Evolutionary conservation across 2,329 filamentous ascomycete genomes (phyloP).

Genomic region (Sporothrix mexicana): DNA sequence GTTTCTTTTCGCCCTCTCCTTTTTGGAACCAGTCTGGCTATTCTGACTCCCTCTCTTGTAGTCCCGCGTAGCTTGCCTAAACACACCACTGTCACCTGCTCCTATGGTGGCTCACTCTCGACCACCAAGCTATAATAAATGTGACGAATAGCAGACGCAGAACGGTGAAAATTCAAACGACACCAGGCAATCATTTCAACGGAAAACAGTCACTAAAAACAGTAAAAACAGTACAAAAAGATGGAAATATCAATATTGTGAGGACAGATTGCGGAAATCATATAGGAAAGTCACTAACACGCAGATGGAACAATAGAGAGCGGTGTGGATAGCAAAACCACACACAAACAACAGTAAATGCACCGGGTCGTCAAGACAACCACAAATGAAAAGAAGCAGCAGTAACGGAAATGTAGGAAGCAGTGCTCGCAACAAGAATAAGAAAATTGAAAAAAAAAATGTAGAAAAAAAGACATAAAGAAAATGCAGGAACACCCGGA

Average conservation of each 20-base stretch:
- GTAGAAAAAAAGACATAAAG: neutral
- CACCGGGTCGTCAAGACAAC: no score
- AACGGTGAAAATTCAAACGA: neutral
- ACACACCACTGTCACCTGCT: no score
- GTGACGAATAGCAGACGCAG: neutral
- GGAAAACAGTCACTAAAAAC: neutral
- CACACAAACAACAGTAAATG: neutral
- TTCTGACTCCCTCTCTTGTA: no score
- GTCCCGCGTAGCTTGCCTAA: slow-evolving; percentile 10
- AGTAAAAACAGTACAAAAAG: no score
- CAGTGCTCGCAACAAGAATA: neutral
- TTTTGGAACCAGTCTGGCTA: no score
- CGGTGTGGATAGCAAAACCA: neutral
- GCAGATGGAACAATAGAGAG: neutral
- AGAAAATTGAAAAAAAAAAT: neutral
- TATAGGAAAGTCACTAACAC: no score
- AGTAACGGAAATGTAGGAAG: no score
- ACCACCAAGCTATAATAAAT: neutral
- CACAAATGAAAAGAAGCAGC: neutral
- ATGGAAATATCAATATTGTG: no score
- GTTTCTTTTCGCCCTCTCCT: neutral
- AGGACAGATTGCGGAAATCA: no score
- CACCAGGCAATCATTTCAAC: neutral
- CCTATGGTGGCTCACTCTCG: neutral
- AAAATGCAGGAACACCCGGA: neutral